Percentiles rank a stretch among this genome's conserved stretches.
These are phyloP conservation scores for Kalmusia sp. DNA, from an alignment of 2,329 filamentous ascomycete genomes.

Conservation along the genomic window DNA sequence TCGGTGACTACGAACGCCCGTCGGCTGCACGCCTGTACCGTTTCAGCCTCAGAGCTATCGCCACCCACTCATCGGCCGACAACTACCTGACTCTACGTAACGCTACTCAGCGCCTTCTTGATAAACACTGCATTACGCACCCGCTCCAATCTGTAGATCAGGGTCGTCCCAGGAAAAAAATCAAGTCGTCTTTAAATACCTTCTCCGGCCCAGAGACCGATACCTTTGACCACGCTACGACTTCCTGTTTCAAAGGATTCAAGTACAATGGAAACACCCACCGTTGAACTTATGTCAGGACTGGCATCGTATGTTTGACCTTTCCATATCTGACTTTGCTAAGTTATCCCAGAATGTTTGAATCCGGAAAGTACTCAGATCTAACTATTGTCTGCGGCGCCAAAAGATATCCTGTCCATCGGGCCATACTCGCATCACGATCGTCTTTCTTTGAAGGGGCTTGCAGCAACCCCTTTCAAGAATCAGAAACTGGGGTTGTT, in stretches of 20 bases:
- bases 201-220: neutral
- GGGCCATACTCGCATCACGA: constrained; percentile 56
- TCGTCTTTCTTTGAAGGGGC: constrained; percentile 56
- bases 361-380: constrained; percentile 54
- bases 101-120: constrained; percentile 1
- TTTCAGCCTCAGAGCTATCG: neutral
- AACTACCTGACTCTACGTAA: constrained; percentile 4
- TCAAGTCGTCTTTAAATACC: neutral
- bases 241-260: constrained; percentile 6
- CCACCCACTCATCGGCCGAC: constrained; percentile 9
- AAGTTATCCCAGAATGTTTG: constrained; percentile 45
- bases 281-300: constrained; percentile 54
- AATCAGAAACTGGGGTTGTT: constrained; percentile 46
- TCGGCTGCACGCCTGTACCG: neutral
- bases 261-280: constrained; percentile 48
- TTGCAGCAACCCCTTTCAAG: constrained; percentile 46
- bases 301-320: constrained; percentile 54
- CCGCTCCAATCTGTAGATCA: constrained; percentile 1
- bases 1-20: constrained; percentile 16
- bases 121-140: constrained; percentile 9
- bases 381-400: constrained; percentile 55
- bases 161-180: neutral
- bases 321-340: constrained; percentile 20
- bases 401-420: constrained; percentile 56
- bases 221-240: constrained; percentile 7